phyloP scores from a whole-genome alignment of 768 basidiomycete species.

The Pluteus cervinus region DNA sequence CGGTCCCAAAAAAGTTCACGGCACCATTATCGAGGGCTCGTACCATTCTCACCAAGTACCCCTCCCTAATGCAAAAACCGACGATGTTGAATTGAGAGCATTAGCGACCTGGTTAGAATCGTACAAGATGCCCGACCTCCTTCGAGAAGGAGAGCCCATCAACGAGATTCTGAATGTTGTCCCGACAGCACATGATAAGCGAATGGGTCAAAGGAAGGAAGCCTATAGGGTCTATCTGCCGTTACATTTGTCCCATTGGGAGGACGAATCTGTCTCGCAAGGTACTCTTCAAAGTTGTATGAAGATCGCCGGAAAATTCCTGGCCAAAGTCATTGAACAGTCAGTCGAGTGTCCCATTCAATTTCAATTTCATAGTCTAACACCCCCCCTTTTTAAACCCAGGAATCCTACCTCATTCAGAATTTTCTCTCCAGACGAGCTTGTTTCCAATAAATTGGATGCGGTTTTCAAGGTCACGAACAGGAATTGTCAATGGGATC shows the following conservation, averaged over 20 bases:
- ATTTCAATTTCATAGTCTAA: background rate
- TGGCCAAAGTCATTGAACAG: conserved; percentile 52
- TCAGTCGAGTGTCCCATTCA: conserved; percentile 19
- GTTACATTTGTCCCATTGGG: conserved; percentile 65
- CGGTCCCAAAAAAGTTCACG: conserved; percentile 60
- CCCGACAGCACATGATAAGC: conserved; percentile 48
- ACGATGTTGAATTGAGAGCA: conserved; percentile 51
- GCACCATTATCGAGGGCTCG: conserved; percentile 74
- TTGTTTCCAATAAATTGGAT: conserved; percentile 85
- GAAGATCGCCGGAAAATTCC: conserved; percentile 57
- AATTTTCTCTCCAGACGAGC: conserved; percentile 88
- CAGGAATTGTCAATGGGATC: conserved; percentile 86
- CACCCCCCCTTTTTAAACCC: too few relatives aligned
- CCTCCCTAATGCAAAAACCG: conserved; percentile 63
- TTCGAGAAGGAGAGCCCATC: conserved; percentile 43
- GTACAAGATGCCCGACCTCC: conserved; percentile 62
- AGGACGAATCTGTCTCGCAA: conserved; percentile 39
- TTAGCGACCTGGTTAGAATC: conserved; percentile 71
- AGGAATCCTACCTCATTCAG: conserved; percentile 77
- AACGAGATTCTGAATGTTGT: conserved; percentile 53
- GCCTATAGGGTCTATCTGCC: conserved; percentile 57
- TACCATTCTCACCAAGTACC: conserved; percentile 90
- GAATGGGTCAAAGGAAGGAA: conserved; percentile 67
- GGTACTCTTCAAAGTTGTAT: conserved; percentile 69
- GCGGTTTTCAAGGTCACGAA: conserved; percentile 62